Evolutionary conservation across 129 eudicot genomes (phyloP), one percentile per base, ranked within the genome.

Genomic region (Helianthus tuberosus): DNA sequence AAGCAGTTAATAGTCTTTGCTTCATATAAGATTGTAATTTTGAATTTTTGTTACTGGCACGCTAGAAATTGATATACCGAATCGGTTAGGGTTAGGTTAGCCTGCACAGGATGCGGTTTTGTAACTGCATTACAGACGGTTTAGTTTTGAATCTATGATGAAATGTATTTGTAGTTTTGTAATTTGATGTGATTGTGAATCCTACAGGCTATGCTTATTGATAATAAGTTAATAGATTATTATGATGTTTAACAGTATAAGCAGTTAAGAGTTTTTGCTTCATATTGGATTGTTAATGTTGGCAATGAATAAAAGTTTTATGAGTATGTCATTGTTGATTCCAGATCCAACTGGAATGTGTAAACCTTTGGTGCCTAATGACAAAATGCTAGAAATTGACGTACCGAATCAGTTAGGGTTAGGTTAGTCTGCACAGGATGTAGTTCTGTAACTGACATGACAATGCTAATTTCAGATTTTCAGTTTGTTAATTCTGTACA

Each of bases 31-130:
- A 32, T 10, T 36, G 16, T 27, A 6, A 41, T 41, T 5, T 41
- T 1, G 9, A 8, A 8, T 41, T 41, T 6, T 5, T 39, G 9
- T 11, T 50, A 63, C 8, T 17, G 32, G 17, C 25, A 53, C 27
- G 5, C 14, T 55, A 55, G 70, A 38, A 61, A 48, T 47, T 49
- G 62, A 61, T 50, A 29, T 27, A 29, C 36, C 69, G 29, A 47
- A 74, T 62, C 14, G 39, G 1, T 54, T 75, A 75, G 72, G 79
- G 72, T 54, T 75, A 64, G 78, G 46, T 8, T 32, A 32, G 4
- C 51, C 23, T 44, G 72, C 60, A 35, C 62, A 61, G 6, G 69
- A 14, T 61, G 70, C 51, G 59, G 46, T 57, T 43, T 25, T 43
- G 25, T 71, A 55, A 71, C 66, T 23, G 14, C 59, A 53, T 36